phyloP scores from a whole-genome alignment of 2,329 filamentous ascomycete genomes.

The Didymella keratinophila region DNA sequence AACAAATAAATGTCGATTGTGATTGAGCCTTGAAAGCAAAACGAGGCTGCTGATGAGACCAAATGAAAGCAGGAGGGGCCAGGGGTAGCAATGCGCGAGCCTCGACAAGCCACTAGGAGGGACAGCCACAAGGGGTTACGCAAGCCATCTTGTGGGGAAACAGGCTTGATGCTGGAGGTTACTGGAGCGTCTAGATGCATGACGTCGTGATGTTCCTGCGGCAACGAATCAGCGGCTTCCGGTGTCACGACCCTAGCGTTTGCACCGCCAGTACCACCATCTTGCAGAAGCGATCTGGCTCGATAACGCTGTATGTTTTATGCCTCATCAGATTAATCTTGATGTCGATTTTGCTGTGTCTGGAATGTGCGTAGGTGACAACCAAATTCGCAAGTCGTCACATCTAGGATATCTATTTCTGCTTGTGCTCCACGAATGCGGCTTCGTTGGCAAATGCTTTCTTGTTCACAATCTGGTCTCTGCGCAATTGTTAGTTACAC shows the following conservation, averaged over 20 bases:
- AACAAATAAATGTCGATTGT: not conserved
- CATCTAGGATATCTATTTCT: slow-evolving; percentile 10
- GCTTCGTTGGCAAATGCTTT: slow-evolving; percentile 37
- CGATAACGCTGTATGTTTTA: not conserved
- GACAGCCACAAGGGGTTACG: not conserved
- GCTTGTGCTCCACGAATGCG: slow-evolving; percentile 32
- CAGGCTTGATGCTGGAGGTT: slow-evolving; percentile 1
- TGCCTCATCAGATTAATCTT: not conserved
- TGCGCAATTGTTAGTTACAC: slow-evolving; percentile 17
- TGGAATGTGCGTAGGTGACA: not conserved
- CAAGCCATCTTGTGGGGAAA: not conserved
- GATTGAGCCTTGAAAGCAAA: not conserved
- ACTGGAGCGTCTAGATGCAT: slow-evolving; percentile 8
- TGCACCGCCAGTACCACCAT: not conserved
- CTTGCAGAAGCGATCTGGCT: not conserved
- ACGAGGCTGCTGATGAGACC: not conserved
- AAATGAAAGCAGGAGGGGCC: not conserved
- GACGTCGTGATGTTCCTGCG: slow-evolving; percentile 13
- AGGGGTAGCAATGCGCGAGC: slow-evolving; percentile 1
- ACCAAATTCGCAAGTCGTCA: not conserved
- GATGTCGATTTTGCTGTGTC: too few species aligned
- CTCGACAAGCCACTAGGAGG: not conserved
- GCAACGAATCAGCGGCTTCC: slow-evolving; percentile 11
- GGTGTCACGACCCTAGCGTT: not conserved
- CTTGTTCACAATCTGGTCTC: slow-evolving; percentile 32